Base-by-base conservation (phyloP, 2,329 filamentous ascomycete species). In the Gnomoniopsis smithogilvyi region DNA sequence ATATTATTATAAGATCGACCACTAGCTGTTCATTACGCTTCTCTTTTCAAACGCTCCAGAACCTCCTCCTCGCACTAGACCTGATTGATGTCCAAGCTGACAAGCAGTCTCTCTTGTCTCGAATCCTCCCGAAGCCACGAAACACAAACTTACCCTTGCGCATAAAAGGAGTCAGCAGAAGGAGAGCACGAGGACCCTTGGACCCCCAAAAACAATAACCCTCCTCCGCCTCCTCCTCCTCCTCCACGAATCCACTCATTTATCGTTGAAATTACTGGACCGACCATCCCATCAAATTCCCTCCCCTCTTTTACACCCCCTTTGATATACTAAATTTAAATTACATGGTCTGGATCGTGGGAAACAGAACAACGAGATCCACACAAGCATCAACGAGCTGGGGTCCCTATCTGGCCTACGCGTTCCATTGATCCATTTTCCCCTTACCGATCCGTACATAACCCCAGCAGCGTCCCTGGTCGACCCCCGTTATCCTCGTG, bases 401-500 rank as follows among this genome's bases (percentile, higher is more conserved):
- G 51, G 51, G 41, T 6, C 12, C 30, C 24, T 41, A 22, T 36
- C 38, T 52, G 34, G 36, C 51, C 36, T 19, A 19, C 4, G 51
- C 41, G 41, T 30, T 26, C 51, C 51, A 26, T 21, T 54, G 17
- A 10, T 17, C 41, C n/a, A 19, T 11, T 21, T 3, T n/a, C 8
- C 15, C 41, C 15, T 10, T 19, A 11, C 41, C 3, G 11, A 21
- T n/a, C n/a, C n/a, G n/a, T n/a, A n/a, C n/a, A n/a, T n/a, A n/a
- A n/a, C n/a, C n/a, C 41, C 38, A 21, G n/a, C 34, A 7, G 19
- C 49, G 7, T 19, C 34, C 24, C 49, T 43, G 36, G 56, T 24
- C 49, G 36, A 56, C 36, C 49, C 60, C 45, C 45, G 43, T 59
- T 50, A 14, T 7, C 53, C 22, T 59, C 50, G 56, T 59, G 52